Conservation (phyloP, 2,329 filamentous ascomycete genomes). For the Aureobasidium sp. region DNA sequence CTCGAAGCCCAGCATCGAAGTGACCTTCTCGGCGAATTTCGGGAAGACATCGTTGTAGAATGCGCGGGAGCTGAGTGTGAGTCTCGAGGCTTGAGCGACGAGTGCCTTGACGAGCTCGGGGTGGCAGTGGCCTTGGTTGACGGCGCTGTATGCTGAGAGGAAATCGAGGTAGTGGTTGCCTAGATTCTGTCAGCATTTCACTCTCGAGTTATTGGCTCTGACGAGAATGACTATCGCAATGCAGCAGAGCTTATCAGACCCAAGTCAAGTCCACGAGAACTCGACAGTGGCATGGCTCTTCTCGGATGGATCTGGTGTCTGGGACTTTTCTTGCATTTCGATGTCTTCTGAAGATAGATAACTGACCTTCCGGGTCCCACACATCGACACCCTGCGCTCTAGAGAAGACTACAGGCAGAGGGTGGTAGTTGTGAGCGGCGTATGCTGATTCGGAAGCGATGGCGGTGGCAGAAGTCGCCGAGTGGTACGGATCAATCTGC, state of each 20-base stretch:
- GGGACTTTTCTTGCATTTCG: background rate
- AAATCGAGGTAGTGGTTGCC: conserved; percentile 89
- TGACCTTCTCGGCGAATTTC: conserved; percentile 87
- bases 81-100: conserved; percentile 76
- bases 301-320: background rate
- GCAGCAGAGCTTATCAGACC: background rate
- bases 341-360: background rate
- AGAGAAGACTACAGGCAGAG: conserved; percentile 87
- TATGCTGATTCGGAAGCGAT: conserved; percentile 75
- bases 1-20: conserved; percentile 83
- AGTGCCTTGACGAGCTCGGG: conserved; percentile 89
- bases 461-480: conserved; percentile 69
- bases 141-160: conserved; percentile 93
- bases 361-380: conserved; percentile 83
- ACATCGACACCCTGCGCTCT: conserved; percentile 78
- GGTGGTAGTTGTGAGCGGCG: conserved; percentile 98
- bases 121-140: conserved; percentile 98
- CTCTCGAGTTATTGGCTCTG: too few species aligned
- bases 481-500: conserved; percentile 53
- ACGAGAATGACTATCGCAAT: background rate
- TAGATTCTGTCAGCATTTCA: background rate
- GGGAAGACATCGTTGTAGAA: conserved; percentile 99
- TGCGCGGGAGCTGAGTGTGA: conserved; percentile 88
- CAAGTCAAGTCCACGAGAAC: background rate
- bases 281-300: background rate